phyloP scores from a whole-genome alignment of 345 rosid species.

The Salix arbutifolia region DNA sequence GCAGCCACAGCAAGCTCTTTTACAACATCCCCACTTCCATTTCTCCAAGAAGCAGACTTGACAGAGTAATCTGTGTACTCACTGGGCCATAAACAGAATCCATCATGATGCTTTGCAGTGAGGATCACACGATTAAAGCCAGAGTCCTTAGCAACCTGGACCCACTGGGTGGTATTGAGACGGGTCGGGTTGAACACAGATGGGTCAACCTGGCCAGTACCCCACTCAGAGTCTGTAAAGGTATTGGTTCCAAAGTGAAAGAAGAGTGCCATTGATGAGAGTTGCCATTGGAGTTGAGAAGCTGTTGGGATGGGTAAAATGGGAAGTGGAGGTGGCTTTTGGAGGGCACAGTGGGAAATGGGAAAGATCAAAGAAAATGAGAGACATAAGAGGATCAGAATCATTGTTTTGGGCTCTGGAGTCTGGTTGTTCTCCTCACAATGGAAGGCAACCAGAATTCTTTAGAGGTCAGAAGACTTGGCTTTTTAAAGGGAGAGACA shows the following conservation, averaged over 20 bases:
- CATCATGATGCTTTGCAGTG: slow-evolving; percentile 92
- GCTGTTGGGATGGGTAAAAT: slow-evolving; percentile 70
- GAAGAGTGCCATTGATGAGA: slow-evolving; percentile 63
- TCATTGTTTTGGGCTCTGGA: not conserved
- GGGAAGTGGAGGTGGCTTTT: slow-evolving; percentile 72
- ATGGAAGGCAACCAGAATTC: no score
- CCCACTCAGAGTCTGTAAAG: slow-evolving; percentile 88
- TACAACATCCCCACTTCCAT: slow-evolving; percentile 69
- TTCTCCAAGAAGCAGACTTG: slow-evolving; percentile 56
- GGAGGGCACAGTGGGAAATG: slow-evolving; percentile 28
- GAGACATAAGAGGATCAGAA: slow-evolving; percentile 5
- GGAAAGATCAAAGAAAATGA: not conserved
- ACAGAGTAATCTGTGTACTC: slow-evolving; percentile 74
- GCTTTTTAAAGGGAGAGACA: no score
- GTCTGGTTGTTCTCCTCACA: not conserved
- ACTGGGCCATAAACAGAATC: slow-evolving; percentile 92
- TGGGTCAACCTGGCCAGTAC: slow-evolving; percentile 64
- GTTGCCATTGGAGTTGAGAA: slow-evolving; percentile 83
- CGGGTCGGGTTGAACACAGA: slow-evolving; percentile 59
- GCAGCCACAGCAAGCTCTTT: slow-evolving; percentile 66
- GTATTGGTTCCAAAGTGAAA: slow-evolving; percentile 91
- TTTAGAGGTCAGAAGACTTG: no score
- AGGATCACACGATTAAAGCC: slow-evolving; percentile 72
- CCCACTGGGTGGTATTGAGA: slow-evolving; percentile 79
- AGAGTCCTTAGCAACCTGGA: slow-evolving; percentile 57